These are phyloP conservation scores for Cladosporium velox DNA, from an alignment of 2,329 filamentous ascomycete species.

Conservation along the genomic window DNA sequence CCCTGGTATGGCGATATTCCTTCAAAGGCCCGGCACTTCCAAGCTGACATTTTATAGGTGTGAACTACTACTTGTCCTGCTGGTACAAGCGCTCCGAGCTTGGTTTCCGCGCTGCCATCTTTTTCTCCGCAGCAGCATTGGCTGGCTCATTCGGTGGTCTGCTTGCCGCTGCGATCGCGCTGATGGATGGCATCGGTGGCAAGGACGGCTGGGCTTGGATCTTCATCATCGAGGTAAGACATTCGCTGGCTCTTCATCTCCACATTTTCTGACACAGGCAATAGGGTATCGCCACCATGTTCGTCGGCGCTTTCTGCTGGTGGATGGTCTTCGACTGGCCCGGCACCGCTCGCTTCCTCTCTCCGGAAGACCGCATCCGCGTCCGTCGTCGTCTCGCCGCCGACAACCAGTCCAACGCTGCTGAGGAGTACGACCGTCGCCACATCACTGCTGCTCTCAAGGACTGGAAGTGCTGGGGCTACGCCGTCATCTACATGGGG, in stretches of 20 bases:
- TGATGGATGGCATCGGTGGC: constrained; percentile 66
- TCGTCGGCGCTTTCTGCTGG: constrained; percentile 49
- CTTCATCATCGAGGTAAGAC: constrained; percentile 46
- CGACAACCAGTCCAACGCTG: constrained; percentile 31
- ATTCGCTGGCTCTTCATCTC: background rate
- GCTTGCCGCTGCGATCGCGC: constrained; percentile 69
- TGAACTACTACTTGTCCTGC: constrained; percentile 65
- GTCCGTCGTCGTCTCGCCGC: constrained; percentile 30
- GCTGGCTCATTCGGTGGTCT: constrained; percentile 77
- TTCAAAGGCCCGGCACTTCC: background rate
- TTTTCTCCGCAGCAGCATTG: constrained; percentile 80
- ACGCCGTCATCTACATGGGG: constrained; percentile 75
- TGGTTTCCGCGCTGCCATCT: constrained; percentile 75
- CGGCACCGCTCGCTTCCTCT: constrained; percentile 59
- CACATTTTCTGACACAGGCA: background rate
- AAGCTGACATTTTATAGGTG: constrained; percentile 25
- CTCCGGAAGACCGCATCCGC: constrained; percentile 39
- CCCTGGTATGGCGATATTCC: constrained; percentile 37
- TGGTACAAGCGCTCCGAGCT: constrained; percentile 83
- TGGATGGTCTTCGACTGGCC: constrained; percentile 58
- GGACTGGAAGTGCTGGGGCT: constrained; percentile 82
- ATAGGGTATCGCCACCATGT: constrained; percentile 66
- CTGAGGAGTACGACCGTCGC: constrained; percentile 32
- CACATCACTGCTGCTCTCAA: constrained; percentile 49
- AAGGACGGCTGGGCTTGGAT: constrained; percentile 47